Base-by-base conservation (phyloP, 177 flowering plant genomes). In the Vitis hybrid region DNA sequence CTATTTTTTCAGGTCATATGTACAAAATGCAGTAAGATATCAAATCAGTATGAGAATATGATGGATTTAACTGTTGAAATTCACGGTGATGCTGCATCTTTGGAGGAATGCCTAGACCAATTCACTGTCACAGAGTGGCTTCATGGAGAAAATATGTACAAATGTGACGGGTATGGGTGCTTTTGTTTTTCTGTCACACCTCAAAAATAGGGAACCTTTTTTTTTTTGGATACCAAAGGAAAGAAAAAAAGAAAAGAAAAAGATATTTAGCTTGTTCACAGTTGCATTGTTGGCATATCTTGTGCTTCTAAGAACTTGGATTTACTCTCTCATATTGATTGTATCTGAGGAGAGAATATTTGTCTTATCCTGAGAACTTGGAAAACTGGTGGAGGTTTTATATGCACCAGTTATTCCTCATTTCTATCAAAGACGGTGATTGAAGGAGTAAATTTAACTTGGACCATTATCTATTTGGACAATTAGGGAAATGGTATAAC, bases 51-150 rank as follows among this genome's bases (percentile, higher is more conserved):
- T 74, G 99, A 95, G 75, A 93, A 86, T 82, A 95, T 95, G 99
- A 90, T 95, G 99, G 99, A 95, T 83, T 83, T 95, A 68, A 91
- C 97, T 53, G 98, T 95, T 69, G 98, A 95, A 77, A 95, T 95
- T 73, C 96, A 91, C 72, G 99, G 99, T n/a, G 90, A 91, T 74
- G 96, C 86, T 65, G 73, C 84, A 63, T 90, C 97, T 53, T 79
- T 95, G 82, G 93, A 93, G 83, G 92, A 90, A 67, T 93, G 98
- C 77, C 84, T 95, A 24, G 85, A 89, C 58, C 98, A 93, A 72
- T 95, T 90, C 70, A 95, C 98, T n/a, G 86, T 54, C 55, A 84
- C 78, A 81, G 99, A 95, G 80, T 79, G 86, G 84, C 99, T 95
- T 77, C 86, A 93, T 72, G 99, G 99, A 64, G 99, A 95, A 4